A percentile compares a stretch with the other conserved stretches of the same genome.
Evolutionary conservation across 495 filamentous ascomycete genomes (phyloP).

Genomic region (Margaritispora aquatica): DNA sequence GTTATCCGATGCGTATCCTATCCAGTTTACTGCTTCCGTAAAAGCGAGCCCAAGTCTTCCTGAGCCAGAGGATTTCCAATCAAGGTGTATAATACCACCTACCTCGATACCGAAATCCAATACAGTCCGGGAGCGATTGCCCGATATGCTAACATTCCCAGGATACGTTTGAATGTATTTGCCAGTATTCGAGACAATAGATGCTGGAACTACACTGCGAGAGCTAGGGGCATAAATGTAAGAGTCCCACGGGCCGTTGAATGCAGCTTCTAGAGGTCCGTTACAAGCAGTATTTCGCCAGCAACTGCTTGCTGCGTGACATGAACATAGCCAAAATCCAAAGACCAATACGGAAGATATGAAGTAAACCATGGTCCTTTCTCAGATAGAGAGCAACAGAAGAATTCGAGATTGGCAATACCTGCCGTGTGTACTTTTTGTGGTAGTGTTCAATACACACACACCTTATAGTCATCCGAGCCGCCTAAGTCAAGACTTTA

Average conservation of each 20-base stretch:
- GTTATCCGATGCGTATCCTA: conserved; percentile 53
- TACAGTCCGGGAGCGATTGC: conserved; percentile 42
- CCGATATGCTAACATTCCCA: conserved; percentile 28
- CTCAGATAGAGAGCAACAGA: too few species aligned
- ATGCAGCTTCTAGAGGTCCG: conserved; percentile 30
- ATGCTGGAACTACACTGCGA: conserved; percentile 43
- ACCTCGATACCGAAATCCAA: conserved; percentile 56
- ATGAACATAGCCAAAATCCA: too few species aligned
- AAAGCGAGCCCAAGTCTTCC: conserved; percentile 54
- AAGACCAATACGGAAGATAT: too few species aligned
- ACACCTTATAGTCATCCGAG: too few species aligned
- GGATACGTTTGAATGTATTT: conserved; percentile 28
- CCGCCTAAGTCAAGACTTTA: too few species aligned
- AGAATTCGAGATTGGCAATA: too few species aligned
- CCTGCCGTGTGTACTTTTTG: too few species aligned
- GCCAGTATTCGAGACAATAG: conserved; percentile 34
- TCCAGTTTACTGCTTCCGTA: conserved; percentile 56
- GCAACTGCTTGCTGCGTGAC: too few species aligned
- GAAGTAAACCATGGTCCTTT: too few species aligned
- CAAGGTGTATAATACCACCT: conserved; percentile 46
- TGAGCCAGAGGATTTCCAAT: conserved; percentile 37
- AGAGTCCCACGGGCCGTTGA: conserved; percentile 52
- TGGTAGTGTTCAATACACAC: too few species aligned
- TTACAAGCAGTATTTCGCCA: conserved; percentile 14
- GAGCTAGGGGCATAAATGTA: conserved; percentile 56